A percentile compares a stretch with the other conserved stretches of the same genome.
These are phyloP conservation scores for Leccinum olivaceoglutinosum DNA, from an alignment of 1,284 basidiomycete genomes.

Conservation along the genomic window DNA sequence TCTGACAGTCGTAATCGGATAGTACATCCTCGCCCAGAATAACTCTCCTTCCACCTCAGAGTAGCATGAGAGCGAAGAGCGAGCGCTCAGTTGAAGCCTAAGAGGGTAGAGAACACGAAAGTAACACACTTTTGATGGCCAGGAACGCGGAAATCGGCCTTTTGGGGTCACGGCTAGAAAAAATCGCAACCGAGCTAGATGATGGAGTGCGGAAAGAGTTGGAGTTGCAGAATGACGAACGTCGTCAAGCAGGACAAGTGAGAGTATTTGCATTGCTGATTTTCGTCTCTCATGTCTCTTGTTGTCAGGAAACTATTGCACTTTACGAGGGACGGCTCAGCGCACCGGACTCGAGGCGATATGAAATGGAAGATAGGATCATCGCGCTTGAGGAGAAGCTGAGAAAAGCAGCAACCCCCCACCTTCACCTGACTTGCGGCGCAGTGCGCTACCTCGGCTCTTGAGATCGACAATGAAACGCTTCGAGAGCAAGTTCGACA, in stretches of 20 bases:
- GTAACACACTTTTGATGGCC: conserved; percentile 42
- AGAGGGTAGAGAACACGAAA: conserved; percentile 48
- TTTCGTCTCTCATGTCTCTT: conserved; percentile 4
- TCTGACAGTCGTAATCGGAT: conserved; percentile 31
- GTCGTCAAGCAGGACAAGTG: conserved; percentile 80
- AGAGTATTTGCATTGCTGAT: conserved; percentile 12
- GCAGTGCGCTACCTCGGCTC: conserved; percentile 50
- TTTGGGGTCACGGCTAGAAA: conserved; percentile 46
- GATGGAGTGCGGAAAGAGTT: conserved; percentile 60
- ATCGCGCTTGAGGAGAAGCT: conserved; percentile 57
- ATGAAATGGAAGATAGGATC: conserved; percentile 73
- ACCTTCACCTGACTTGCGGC: conserved; percentile 34
- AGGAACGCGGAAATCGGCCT: conserved; percentile 55
- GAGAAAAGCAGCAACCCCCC: conserved; percentile 30
- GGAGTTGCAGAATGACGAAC: conserved; percentile 68
- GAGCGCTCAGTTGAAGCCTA: conserved; percentile 49
- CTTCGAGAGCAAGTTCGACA: conserved; percentile 85
- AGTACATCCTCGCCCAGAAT: conserved; percentile 15
- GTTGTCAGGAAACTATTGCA: conserved; percentile 77
- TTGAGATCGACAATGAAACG: conserved; percentile 91
- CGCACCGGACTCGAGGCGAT: conserved; percentile 63
- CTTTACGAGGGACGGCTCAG: conserved; percentile 86
- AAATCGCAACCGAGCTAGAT: conserved; percentile 47
- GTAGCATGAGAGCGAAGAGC: conserved; percentile 25
- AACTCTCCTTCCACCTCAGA: conserved; percentile 48